Evolutionary conservation across 768 basidiomycete species (phyloP), one percentile per base, ranked within the genome.

Genomic region (Mycena galericulata): DNA sequence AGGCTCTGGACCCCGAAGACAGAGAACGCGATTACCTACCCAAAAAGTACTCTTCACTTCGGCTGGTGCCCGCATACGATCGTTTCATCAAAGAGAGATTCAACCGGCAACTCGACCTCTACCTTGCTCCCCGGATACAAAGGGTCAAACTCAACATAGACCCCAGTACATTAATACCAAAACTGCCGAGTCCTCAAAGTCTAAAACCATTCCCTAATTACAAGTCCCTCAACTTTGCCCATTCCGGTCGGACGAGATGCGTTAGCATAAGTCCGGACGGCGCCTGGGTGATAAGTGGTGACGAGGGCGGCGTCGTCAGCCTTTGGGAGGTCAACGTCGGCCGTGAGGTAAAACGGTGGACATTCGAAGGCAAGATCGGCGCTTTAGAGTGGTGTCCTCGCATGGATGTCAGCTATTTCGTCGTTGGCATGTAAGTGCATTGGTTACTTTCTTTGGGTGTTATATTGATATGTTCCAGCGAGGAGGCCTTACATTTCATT

Each of bases 301-400:
- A 96, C 68, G 98, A 99, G 76, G 86, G 86, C 68, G 98, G 98
- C 4, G 80, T 88, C 30, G 91, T 98, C 22, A 88, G 91, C 69
- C 80, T 99, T 53, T 99, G 97, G 96, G 98, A 99, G 78, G 88
- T 93, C 22, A 90, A 89, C 50, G 92, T 97, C 55, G 98, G 98
- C 9, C 86, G 92, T 62, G 94, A 96, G 77, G 89, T 96, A 26
- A 93, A 92, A 80, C 86, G 89, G 72, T 99, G 96, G 96, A 87
- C 88, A 74, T 89, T 98, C 70, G 86, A 88, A 62, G 82, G 87
- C 71, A 94, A 92, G 74, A 86, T 99, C 69, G 92, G 93, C 49
- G 86, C 93, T 30, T 80, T 97, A 11, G 95, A 95, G 64, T 99
- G 98, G 98, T 97, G 95, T 76, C 97, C 97, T 22, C 88, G 95